Base-by-base conservation (phyloP, 305 asterid genomes). In the Salvia sclarea region DNA sequence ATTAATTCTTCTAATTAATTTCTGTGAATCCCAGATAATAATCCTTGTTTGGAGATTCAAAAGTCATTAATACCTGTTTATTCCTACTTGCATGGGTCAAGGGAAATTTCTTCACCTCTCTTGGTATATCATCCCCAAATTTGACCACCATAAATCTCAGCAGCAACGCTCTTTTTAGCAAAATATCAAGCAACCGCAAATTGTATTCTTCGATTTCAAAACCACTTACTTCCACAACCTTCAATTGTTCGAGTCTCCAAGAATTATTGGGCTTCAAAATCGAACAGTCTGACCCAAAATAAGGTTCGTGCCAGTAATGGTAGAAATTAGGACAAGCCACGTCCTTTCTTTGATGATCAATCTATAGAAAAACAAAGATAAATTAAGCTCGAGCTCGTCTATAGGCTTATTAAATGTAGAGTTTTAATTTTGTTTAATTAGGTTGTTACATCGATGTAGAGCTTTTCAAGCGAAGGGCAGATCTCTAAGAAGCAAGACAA, bases 231-330 rank as follows among this genome's bases (percentile, higher is more conserved):
- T 56, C 62, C 44, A 30, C 62, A 1, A 31, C 44, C 62, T 44
- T 30, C 38, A 56, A 17, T 6, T 2, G 24, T 3, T 56, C 44
- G 14, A 56, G 44, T n/a, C 44, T 33, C 3, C 14, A 3, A 17
- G n/a, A 17, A 14, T 1, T 31, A 13, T 14, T 56, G 6, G 62
- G 38, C 62, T 30, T 56, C 25, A 56, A 14, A 56, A 56, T 31
- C 20, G 62, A 30, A 6, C 3, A 1, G 8, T 56, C 62, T 24
- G 11, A 14, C 5, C 62, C 62, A 0, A 56, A 2, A 22, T 56
- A 56, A 16, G 62, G 62, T 44, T 56, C 44, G 25, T 56, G 62
- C 62, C 62, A 56, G 43, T 14, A 56, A 24, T n/a, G n/a, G 44
- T 56, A 30, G 43, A 56, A 56, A 43, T 30, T n/a, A 4, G 62